Evolutionary conservation across 495 filamentous ascomycete species (phyloP).

Genomic region (Wilcoxina mikolae): DNA sequence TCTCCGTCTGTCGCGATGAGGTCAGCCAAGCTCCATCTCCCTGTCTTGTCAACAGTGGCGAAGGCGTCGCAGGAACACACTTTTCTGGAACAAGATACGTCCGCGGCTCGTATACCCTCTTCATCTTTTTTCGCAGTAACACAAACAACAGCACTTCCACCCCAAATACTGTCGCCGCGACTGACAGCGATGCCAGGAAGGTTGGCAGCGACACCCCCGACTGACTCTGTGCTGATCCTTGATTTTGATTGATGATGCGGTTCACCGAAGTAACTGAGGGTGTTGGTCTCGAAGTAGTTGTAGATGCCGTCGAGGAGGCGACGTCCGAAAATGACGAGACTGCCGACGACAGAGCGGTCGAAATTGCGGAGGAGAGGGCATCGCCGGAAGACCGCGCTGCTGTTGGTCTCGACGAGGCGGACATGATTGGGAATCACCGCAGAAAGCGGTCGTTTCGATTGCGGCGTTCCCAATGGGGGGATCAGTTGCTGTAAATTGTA

Average conservation of each 20-base stretch:
- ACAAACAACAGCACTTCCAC: conserved; percentile 64
- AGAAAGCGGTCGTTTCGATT: neutral
- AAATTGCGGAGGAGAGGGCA: neutral
- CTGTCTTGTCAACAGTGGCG: neutral
- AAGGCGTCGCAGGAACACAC: conserved; percentile 38
- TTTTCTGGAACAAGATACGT: conserved; percentile 83
- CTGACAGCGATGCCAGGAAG: conserved; percentile 62
- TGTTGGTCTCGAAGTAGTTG: conserved; percentile 47
- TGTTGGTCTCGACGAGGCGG: neutral
- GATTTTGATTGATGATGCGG: neutral
- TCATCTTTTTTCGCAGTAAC: conserved; percentile 59
- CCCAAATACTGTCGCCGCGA: conserved; percentile 59
- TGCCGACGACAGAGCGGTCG: neutral
- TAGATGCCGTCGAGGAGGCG: conserved; percentile 41
- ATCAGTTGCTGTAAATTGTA: neutral
- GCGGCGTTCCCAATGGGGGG: neutral
- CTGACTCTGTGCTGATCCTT: conserved; percentile 32
- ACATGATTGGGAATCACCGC: neutral
- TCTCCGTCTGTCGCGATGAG: conserved; percentile 14
- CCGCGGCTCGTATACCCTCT: conserved; percentile 82
- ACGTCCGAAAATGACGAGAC: conserved; percentile 31
- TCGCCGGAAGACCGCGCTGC: neutral
- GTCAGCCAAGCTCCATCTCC: neutral
- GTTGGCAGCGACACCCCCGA: conserved; percentile 44
- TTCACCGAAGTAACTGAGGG: conserved; percentile 37